Evolutionary conservation across 225 moss, liverwort and hornwort genomes (phyloP).

Genomic region (Rhytidiadelphus loreus): DNA sequence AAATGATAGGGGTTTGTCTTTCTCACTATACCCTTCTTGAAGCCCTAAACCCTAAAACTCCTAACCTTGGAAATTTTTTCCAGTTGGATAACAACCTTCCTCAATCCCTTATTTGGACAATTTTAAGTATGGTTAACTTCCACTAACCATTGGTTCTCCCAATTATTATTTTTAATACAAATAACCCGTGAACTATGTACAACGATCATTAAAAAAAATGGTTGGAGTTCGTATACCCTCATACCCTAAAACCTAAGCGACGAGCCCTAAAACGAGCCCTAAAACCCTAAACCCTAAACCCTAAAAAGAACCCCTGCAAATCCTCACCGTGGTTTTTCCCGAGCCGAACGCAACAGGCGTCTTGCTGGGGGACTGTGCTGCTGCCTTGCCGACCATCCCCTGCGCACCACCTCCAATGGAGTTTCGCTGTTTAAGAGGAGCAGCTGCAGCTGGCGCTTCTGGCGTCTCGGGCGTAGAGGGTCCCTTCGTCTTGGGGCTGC

Average conservation of each 20-base stretch:
- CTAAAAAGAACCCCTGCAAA: background rate
- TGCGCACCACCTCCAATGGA: background rate
- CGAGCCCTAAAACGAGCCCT: no score
- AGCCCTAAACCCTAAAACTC: background rate
- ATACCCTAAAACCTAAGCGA: no score
- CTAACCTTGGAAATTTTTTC: accelerated
- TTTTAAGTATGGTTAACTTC: no score
- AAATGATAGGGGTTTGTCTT: background rate
- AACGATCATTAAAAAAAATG: background rate
- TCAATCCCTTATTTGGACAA: background rate
- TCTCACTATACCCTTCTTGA: no score
- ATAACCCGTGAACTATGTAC: background rate
- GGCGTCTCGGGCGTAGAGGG: conserved; percentile 10
- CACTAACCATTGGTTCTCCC: accelerated
- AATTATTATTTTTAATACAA: background rate
- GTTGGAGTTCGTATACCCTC: background rate
- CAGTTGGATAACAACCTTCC: background rate
- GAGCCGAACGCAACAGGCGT: background rate
- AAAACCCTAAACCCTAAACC: no score
- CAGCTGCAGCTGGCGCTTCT: conserved; percentile 7
- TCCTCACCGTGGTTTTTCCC: background rate
- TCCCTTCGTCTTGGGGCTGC: conserved; percentile 46
- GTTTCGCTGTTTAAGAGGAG: conserved; percentile 2
- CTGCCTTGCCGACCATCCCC: background rate
- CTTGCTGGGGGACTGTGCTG: background rate